Conservation (phyloP, 768 basidiomycete genomes). For the Hypholoma fasciculare region DNA sequence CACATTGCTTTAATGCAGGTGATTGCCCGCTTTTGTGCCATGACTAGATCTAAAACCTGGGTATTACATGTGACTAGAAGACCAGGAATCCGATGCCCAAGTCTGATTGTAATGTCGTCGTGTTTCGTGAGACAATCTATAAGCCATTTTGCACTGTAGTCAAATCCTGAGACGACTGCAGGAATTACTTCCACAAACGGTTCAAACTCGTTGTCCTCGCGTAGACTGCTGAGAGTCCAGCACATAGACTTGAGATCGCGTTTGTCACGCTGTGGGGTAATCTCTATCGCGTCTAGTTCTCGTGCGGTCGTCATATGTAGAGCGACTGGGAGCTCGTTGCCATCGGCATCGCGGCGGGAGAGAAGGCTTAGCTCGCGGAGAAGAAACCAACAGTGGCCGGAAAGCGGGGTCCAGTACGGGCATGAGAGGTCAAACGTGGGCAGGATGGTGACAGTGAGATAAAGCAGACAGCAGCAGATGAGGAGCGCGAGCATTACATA, state of each 20-base stretch:
- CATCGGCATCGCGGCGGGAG: conserved; percentile 22
- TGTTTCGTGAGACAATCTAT: conserved; percentile 31
- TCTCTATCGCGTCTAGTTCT: conserved; percentile 33
- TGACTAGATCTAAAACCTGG: conserved; percentile 20
- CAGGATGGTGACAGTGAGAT: conserved; percentile 30
- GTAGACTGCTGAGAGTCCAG: conserved; percentile 37
- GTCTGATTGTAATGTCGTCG: conserved; percentile 26
- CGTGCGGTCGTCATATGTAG: conserved; percentile 29
- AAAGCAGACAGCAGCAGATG: conserved; percentile 27
- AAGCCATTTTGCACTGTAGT: conserved; percentile 39
- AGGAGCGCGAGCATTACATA: conserved; percentile 31
- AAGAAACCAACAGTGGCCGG: conserved; percentile 28
- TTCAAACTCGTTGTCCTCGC: conserved; percentile 34
- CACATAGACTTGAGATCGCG: conserved; percentile 39
- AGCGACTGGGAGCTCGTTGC: conserved; percentile 11
- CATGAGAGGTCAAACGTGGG: conserved; percentile 32
- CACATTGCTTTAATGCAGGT: conserved; percentile 39
- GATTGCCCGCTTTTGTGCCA: conserved; percentile 29
- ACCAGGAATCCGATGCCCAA: conserved; percentile 35
- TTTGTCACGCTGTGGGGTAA: conserved; percentile 32
- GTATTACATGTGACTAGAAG: conserved; percentile 30
- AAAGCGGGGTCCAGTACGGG: conserved; percentile 38
- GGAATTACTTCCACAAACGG: conserved; percentile 36
- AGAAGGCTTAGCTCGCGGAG: conserved; percentile 25
- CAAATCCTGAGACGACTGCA: conserved; percentile 31